Conservation (phyloP, 2,329 filamentous ascomycete genomes). For the Thelonectria olida region DNA sequence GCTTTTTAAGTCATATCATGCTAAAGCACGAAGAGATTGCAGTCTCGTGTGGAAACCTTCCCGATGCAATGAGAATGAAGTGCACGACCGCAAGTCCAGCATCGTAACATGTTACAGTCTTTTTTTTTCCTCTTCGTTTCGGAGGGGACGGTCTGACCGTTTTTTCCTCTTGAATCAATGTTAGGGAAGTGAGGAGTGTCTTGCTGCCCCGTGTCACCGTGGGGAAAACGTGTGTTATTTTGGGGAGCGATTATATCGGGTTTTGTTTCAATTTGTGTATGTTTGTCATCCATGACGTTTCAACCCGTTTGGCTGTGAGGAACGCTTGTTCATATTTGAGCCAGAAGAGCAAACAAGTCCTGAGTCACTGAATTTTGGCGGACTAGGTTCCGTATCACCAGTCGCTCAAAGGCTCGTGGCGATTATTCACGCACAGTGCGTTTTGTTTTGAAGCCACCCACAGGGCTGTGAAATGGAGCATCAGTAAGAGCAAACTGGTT, state of each 20-base stretch:
- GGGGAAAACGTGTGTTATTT: neutral
- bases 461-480: slow-evolving; percentile 45
- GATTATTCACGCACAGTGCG: slow-evolving; percentile 43
- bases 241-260: neutral
- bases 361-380: neutral
- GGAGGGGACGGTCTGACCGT: neutral
- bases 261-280: too few species aligned
- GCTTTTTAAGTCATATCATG: neutral
- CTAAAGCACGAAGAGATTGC: neutral
- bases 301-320: too few species aligned
- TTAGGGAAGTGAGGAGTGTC: neutral
- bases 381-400: slow-evolving; percentile 35
- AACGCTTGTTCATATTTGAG: neutral
- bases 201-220: neutral
- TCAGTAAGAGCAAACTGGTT: slow-evolving; percentile 43
- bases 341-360: neutral
- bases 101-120: too few species aligned
- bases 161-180: neutral
- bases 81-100: neutral
- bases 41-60: neutral
- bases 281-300: too few species aligned
- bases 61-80: neutral
- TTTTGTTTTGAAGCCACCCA: slow-evolving; percentile 47
- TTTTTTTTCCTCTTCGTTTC: neutral
- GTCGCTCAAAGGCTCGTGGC: slow-evolving; percentile 41